Evolutionary conservation across 2,329 filamentous ascomycete genomes (phyloP).

Genomic region (Alternaria consortialis): DNA sequence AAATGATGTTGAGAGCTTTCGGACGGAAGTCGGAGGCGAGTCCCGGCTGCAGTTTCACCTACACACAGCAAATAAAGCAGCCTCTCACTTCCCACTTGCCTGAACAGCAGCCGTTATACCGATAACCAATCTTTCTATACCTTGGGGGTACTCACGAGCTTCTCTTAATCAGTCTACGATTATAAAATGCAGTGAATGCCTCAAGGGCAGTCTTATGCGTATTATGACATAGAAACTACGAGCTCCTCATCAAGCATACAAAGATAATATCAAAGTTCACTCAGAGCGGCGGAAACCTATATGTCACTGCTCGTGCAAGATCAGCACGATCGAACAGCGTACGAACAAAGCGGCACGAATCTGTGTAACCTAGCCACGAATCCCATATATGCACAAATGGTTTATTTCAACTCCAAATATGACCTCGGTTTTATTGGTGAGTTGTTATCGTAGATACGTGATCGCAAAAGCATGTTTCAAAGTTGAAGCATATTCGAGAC

Average conservation of each 20-base stretch:
- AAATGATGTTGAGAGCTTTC: conserved; percentile 17
- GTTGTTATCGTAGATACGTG: neutral
- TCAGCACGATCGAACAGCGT: neutral
- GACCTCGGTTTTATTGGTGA: neutral
- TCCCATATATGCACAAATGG: no score
- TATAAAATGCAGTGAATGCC: neutral
- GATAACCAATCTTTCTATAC: neutral
- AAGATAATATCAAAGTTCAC: neutral
- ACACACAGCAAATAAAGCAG: neutral
- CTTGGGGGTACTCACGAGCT: neutral
- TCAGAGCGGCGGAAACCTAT: neutral
- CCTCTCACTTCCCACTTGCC: neutral
- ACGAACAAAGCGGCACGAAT: no score
- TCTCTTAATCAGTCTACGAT: neutral
- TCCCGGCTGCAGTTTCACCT: conserved; percentile 20
- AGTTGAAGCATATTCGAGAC: neutral
- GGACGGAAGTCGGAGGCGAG: conserved; percentile 24
- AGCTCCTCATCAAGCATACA: neutral
- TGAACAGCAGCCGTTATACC: neutral
- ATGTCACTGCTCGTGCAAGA: neutral
- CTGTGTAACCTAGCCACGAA: no score
- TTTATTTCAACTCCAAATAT: neutral
- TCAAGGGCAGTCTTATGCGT: neutral
- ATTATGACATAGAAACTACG: neutral
- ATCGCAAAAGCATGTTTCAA: neutral